Conservation (phyloP, 2,329 filamentous ascomycete genomes). For the Talaromyces albobiverticillius region DNA sequence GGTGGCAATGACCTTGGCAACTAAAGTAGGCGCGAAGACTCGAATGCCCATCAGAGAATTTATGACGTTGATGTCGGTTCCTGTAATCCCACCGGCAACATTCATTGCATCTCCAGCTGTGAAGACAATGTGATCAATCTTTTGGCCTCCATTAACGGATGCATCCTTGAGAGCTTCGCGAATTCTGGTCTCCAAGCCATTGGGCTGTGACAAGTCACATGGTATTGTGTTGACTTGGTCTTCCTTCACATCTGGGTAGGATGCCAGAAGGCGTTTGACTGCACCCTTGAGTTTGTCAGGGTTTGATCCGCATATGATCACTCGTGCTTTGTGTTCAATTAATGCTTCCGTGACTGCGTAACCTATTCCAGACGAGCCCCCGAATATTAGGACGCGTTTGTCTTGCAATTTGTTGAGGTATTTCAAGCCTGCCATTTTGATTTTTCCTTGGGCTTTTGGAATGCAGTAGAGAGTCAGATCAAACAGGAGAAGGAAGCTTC, state of each 20-base stretch:
- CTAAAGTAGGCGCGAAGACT: slow-evolving; percentile 41
- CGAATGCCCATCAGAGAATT: slow-evolving; percentile 28
- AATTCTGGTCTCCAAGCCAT: slow-evolving; percentile 5
- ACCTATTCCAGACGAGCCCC: slow-evolving; percentile 54
- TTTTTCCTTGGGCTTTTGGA: background rate
- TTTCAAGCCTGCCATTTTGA: slow-evolving; percentile 1
- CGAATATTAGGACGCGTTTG: slow-evolving; percentile 50
- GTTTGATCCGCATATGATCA: slow-evolving; percentile 50
- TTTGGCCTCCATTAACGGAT: background rate
- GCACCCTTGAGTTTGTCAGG: slow-evolving; percentile 39
- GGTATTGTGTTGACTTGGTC: slow-evolving; percentile 36
- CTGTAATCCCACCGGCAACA: slow-evolving; percentile 29
- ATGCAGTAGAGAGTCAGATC: too few relatives aligned
- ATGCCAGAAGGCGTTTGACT: slow-evolving; percentile 36
- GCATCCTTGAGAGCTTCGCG: slow-evolving; percentile 5
- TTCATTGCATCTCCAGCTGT: slow-evolving; percentile 54
- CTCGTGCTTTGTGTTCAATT: slow-evolving; percentile 48
- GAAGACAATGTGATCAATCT: slow-evolving; percentile 56
- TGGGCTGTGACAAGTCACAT: slow-evolving; percentile 23
- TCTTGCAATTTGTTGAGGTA: slow-evolving; percentile 42
- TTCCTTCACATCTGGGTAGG: slow-evolving; percentile 43
- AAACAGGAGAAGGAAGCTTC: background rate
- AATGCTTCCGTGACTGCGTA: slow-evolving; percentile 51
- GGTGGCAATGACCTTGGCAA: slow-evolving; percentile 49
- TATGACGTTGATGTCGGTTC: slow-evolving; percentile 16